Percentiles rank a stretch among this genome's conserved stretches.
Evolutionary conservation across 1,284 basidiomycete species (phyloP).

Genomic region (Irpex rosettiformis): DNA sequence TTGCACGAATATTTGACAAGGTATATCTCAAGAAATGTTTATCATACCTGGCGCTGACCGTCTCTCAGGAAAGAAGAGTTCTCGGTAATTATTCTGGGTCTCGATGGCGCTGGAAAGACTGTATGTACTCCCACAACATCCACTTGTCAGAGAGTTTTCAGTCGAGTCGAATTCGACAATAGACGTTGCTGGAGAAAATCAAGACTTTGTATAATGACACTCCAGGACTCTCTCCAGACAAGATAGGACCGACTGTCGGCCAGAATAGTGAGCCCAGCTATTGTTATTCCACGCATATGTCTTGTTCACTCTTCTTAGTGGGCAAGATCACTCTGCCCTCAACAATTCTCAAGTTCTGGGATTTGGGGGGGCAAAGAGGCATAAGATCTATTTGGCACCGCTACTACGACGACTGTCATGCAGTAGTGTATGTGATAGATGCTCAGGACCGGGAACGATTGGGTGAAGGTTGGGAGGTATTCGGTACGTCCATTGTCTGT

Average conservation of each 20-base stretch:
- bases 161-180: neutral
- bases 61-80: slow-evolving; percentile 84
- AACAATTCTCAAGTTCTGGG: slow-evolving; percentile 92
- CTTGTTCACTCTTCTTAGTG: slow-evolving; percentile 42
- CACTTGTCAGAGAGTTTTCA: neutral
- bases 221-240: slow-evolving; percentile 81
- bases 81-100: slow-evolving; percentile 88
- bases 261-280: slow-evolving; percentile 75
- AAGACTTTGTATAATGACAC: slow-evolving; percentile 87
- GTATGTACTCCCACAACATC: slow-evolving; percentile 39
- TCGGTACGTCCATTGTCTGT: slow-evolving; percentile 55
- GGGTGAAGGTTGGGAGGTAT: slow-evolving; percentile 91
- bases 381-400: slow-evolving; percentile 90
- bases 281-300: neutral
- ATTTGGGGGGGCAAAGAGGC: slow-evolving; percentile 88
- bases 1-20: slow-evolving; percentile 86
- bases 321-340: slow-evolving; percentile 90
- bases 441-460: slow-evolving; percentile 83
- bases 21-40: slow-evolving; percentile 43
- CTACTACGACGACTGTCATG: slow-evolving; percentile 94
- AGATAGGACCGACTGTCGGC: slow-evolving; percentile 91
- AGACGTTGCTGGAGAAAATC: slow-evolving; percentile 90
- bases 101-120: slow-evolving; percentile 90
- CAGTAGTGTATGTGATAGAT: slow-evolving; percentile 90
- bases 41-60: slow-evolving; percentile 5